Evolutionary conservation across 257 asterid species (phyloP).

Genomic region (Ligustrum vulgare): DNA sequence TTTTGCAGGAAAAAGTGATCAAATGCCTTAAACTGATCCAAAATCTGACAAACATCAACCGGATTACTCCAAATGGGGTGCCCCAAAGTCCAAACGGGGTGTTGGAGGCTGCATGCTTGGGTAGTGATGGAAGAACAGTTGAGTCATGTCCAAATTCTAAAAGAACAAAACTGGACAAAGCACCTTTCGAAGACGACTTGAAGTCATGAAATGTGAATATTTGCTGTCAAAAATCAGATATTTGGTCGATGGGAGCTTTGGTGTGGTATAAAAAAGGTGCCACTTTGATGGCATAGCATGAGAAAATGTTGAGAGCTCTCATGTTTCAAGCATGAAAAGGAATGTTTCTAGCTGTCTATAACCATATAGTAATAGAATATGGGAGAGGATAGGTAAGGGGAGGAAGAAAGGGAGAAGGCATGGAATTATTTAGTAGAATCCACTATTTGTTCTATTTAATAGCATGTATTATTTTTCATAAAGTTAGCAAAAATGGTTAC

Average conservation of each 20-base stretch:
- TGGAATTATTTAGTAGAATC: neutral
- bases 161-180: constrained; percentile 53
- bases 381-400: neutral
- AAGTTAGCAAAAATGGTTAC: neutral
- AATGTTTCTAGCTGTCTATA: constrained; percentile 12
- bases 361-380: neutral
- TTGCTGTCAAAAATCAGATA: neutral
- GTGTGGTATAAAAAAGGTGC: constrained; percentile 19
- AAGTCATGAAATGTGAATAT: neutral
- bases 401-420: neutral
- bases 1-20: constrained; percentile 61
- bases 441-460: constrained; percentile 10
- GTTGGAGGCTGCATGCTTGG: constrained; percentile 57
- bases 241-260: constrained; percentile 26
- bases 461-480: constrained; percentile 16
- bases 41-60: constrained; percentile 47
- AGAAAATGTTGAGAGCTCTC: neutral
- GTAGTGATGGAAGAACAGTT: constrained; percentile 51
- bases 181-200: neutral
- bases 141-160: constrained; percentile 53
- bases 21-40: constrained; percentile 58
- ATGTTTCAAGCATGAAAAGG: constrained; percentile 23
- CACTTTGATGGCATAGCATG: neutral
- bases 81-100: constrained; percentile 68
- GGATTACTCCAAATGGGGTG: constrained; percentile 17